Conservation (phyloP, 805 yeast species). For the Wilhelminamyces savonicus region DNA sequence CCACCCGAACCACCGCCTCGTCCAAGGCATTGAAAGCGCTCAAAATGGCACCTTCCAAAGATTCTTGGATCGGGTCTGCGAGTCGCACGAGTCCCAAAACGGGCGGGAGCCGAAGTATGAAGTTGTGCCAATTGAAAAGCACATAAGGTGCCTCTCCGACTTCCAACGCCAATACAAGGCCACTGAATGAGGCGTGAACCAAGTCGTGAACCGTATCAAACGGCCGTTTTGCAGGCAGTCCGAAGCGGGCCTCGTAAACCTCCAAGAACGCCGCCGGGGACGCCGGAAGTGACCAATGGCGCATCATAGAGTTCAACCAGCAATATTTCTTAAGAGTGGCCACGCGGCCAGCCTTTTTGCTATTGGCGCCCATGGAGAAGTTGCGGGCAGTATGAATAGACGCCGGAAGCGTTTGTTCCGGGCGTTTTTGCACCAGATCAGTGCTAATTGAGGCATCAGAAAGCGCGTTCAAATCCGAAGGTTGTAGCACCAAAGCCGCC, state of each 20-base stretch:
- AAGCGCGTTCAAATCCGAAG: too few relatives aligned
- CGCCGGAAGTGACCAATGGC: conserved; percentile 14
- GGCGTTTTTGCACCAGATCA: too few relatives aligned
- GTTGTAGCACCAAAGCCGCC: too few relatives aligned
- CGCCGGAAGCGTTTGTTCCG: too few relatives aligned
- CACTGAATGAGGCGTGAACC: conserved; percentile 14
- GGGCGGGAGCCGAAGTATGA: conserved; percentile 23
- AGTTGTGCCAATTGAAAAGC: conserved; percentile 29
- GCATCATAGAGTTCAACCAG: conserved; percentile 22
- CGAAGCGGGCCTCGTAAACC: too few relatives aligned
- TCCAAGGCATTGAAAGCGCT: conserved; percentile 10
- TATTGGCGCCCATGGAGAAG: too few relatives aligned
- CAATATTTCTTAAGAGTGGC: conserved; percentile 16
- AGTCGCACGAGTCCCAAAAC: conserved; percentile 14
- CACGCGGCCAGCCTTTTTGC: too few relatives aligned
- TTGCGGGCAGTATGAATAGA: too few relatives aligned
- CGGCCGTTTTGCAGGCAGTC: conserved; percentile 5
- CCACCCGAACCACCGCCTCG: conserved; percentile 4
- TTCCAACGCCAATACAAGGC: conserved; percentile 10
- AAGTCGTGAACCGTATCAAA: conserved; percentile 11
- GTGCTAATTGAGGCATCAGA: too few relatives aligned
- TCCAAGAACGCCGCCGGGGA: conserved; percentile 3
- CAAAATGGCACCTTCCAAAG: conserved; percentile 11
- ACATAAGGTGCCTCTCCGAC: conserved; percentile 18
- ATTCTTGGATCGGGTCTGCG: too few relatives aligned